A percentile compares a stretch with the other conserved stretches of the same genome.
These are phyloP conservation scores for Dactylonectria macrodidyma DNA, from an alignment of 2,329 filamentous ascomycete genomes.

Conservation along the genomic window DNA sequence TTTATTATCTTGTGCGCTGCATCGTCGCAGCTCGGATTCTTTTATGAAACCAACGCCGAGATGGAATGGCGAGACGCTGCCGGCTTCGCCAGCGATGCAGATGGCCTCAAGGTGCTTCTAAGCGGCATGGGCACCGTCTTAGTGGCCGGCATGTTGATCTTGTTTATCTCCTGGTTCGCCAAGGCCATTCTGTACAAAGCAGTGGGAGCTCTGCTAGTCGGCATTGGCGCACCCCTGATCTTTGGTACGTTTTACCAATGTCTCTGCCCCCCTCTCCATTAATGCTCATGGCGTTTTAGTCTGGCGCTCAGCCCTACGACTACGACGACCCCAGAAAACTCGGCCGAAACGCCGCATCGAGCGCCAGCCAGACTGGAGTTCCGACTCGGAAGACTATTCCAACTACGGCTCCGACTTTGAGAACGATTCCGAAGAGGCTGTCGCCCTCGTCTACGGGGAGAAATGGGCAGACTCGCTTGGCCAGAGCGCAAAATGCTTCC, in stretches of 20 bases:
- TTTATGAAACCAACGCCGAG: slow-evolving; percentile 50
- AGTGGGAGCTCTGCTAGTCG: slow-evolving; percentile 40
- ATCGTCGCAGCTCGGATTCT: slow-evolving; percentile 52
- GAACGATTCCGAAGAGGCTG: slow-evolving; percentile 36
- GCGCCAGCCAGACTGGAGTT: slow-evolving; percentile 14
- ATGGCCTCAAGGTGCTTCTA: slow-evolving; percentile 52
- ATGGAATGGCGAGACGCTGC: slow-evolving; percentile 51
- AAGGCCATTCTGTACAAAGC: slow-evolving; percentile 45
- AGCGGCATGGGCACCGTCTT: slow-evolving; percentile 48
- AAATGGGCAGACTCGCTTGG: slow-evolving; percentile 23
- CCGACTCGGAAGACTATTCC: slow-evolving; percentile 35
- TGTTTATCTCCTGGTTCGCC: slow-evolving; percentile 44
- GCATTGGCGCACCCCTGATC: slow-evolving; percentile 36
- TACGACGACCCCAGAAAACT: slow-evolving; percentile 16
- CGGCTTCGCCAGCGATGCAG: slow-evolving; percentile 48
- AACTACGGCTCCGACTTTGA: slow-evolving; percentile 34
- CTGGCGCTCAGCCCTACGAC: slow-evolving; percentile 35
- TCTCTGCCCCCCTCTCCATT: background rate
- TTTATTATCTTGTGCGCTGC: slow-evolving; percentile 49
- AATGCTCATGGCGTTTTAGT: slow-evolving; percentile 30
- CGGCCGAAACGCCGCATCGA: slow-evolving; percentile 19
- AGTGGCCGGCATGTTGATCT: slow-evolving; percentile 39
- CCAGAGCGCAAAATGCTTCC: slow-evolving; percentile 11
- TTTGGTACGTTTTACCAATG: slow-evolving; percentile 38
- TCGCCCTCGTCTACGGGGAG: slow-evolving; percentile 30